Conservation (phyloP, 257 asterid genomes). For the Solanum clarkiae region DNA sequence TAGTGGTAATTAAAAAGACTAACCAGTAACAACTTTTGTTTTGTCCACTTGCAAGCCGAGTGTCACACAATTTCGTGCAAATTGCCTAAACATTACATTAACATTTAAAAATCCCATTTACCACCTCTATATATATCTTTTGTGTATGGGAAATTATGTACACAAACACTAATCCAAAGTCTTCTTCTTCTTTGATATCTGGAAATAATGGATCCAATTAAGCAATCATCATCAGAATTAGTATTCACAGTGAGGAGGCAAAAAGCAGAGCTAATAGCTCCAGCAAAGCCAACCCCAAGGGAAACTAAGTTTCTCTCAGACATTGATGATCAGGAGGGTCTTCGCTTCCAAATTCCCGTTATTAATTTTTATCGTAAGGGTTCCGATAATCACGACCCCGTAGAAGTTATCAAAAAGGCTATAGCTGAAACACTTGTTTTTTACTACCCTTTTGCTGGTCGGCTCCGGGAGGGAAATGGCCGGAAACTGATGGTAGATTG, state of each 20-base stretch:
- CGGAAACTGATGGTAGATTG: slow-evolving; percentile 17
- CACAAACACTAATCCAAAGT: background rate
- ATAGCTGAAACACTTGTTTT: slow-evolving; percentile 9
- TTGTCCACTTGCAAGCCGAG: background rate
- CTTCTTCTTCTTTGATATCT: background rate
- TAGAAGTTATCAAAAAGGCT: slow-evolving; percentile 2
- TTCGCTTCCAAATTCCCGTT: slow-evolving; percentile 1
- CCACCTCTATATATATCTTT: background rate
- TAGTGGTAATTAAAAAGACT: background rate
- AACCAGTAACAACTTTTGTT: background rate
- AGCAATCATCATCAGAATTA: background rate
- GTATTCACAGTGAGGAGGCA: slow-evolving; percentile 7
- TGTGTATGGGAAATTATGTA: background rate
- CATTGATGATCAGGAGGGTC: slow-evolving; percentile 9
- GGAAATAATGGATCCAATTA: background rate
- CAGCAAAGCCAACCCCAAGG: slow-evolving; percentile 8
- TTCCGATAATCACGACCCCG: slow-evolving; percentile 7
- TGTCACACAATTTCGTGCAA: background rate
- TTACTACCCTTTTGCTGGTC: slow-evolving; percentile 20
- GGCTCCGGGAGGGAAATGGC: slow-evolving; percentile 4
- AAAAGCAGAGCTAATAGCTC: slow-evolving; percentile 4
- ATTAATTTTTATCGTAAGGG: background rate
- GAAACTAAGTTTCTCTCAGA: slow-evolving; percentile 10
- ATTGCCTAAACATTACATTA: background rate
- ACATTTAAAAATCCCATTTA: background rate